phyloP scores from a whole-genome alignment of 2,329 filamentous ascomycete genomes.

The Epicoccum sorghinum region DNA sequence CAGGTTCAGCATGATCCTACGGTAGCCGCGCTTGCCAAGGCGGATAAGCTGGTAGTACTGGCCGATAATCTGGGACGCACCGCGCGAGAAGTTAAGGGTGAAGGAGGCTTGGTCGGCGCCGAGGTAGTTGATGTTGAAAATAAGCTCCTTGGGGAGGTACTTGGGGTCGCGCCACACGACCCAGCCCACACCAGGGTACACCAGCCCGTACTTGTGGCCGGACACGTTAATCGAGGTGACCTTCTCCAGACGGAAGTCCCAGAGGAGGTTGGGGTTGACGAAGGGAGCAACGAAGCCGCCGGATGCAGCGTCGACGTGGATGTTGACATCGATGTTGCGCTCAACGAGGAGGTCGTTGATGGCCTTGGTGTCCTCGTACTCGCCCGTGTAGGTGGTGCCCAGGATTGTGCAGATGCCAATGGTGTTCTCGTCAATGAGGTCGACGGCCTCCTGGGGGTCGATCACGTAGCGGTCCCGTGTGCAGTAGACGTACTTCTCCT shows the following conservation, averaged over 20 bases:
- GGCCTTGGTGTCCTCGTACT: constrained; percentile 88
- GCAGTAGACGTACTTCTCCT: constrained; percentile 79
- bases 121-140: constrained; percentile 99
- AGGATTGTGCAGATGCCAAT: constrained; percentile 92
- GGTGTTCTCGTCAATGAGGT: constrained; percentile 70
- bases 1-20: constrained; percentile 91
- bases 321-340: constrained; percentile 77
- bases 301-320: constrained; percentile 91
- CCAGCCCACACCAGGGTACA: constrained; percentile 93
- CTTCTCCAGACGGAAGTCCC: constrained; percentile 90
- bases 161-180: constrained; percentile 83
- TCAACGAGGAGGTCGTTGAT: constrained; percentile 86
- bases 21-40: constrained; percentile 89
- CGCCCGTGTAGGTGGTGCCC: constrained; percentile 92
- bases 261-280: constrained; percentile 79
- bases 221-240: constrained; percentile 95
- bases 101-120: constrained; percentile 95
- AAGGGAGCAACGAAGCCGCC: constrained; percentile 95
- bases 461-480: constrained; percentile 67
- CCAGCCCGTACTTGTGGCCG: constrained; percentile 82
- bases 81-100: constrained; percentile 97
- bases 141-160: constrained; percentile 75
- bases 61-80: constrained; percentile 90
- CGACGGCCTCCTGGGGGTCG: constrained; percentile 66
- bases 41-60: constrained; percentile 98